phyloP scores from a whole-genome alignment of 2,329 filamentous ascomycete genomes.

The Aspergillus aculeatinus region DNA sequence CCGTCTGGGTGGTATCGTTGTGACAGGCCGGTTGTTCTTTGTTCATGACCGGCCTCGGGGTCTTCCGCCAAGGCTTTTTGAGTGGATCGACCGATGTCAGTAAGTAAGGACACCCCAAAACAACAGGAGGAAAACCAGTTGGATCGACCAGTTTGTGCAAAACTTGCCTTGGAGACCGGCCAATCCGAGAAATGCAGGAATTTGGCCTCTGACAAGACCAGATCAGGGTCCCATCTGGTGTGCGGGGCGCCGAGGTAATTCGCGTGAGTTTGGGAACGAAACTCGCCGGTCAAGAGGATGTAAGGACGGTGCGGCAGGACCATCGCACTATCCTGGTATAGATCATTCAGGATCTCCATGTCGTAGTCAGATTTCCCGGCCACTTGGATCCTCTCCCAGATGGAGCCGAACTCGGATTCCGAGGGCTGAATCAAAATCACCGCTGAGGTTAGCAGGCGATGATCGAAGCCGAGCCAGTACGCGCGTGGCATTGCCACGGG shows the following conservation, averaged over 20 bases:
- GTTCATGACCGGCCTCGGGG: neutral
- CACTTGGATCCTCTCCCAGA: neutral
- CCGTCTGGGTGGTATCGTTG: neutral
- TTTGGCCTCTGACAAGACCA: conserved; percentile 56
- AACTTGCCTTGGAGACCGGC: conserved; percentile 45
- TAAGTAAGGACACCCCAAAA: no score
- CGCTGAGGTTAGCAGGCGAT: conserved; percentile 1
- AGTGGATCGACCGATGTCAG: no score
- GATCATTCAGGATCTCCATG: conserved; percentile 8
- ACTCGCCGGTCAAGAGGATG: conserved; percentile 8
- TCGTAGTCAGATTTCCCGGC: neutral
- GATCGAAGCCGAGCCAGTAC: conserved; percentile 1
- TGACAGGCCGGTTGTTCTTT: neutral
- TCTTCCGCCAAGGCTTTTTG: neutral
- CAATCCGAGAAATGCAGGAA: conserved; percentile 66
- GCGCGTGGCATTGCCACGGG: conserved; percentile 7
- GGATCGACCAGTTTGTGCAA: no score
- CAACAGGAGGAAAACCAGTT: no score
- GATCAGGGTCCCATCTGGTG: conserved; percentile 53
- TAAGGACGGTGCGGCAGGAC: conserved; percentile 6
- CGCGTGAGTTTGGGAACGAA: conserved; percentile 39
- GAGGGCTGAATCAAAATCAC: conserved; percentile 10
- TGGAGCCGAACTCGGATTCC: neutral
- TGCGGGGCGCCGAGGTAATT: conserved; percentile 50
- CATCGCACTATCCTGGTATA: conserved; percentile 2